Evolutionary conservation across 805 yeast species (phyloP).

Genomic region (Metschnikowia proteae): DNA sequence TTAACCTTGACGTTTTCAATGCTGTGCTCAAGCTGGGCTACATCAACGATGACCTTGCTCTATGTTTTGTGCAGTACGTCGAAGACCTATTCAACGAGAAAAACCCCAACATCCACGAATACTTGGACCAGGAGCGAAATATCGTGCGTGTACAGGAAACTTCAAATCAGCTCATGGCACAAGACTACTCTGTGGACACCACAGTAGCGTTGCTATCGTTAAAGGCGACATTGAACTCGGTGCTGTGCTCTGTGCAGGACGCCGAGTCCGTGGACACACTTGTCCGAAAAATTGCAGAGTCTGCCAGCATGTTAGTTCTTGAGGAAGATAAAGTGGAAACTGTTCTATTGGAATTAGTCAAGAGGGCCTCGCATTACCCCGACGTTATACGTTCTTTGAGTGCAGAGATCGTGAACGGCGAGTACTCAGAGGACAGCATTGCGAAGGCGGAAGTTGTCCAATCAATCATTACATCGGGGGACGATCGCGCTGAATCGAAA

Average conservation of each 20-base stretch:
- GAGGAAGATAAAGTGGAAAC: neutral
- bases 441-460: neutral
- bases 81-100: constrained; percentile 26
- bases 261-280: constrained; percentile 1
- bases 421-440: neutral
- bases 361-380: neutral
- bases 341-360: neutral
- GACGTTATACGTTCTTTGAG: neutral
- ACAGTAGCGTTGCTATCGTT: constrained; percentile 21
- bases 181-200: constrained; percentile 1
- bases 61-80: constrained; percentile 22
- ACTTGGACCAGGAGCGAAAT: constrained; percentile 27
- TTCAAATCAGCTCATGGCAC: neutral
- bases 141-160: constrained; percentile 13
- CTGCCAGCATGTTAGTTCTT: neutral
- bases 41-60: constrained; percentile 22
- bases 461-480: neutral
- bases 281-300: neutral
- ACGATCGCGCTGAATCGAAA: neutral
- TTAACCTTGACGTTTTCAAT: constrained; percentile 17
- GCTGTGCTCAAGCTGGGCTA: constrained; percentile 6
- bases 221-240: constrained; percentile 22
- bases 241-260: constrained; percentile 8
- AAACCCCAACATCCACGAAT: constrained; percentile 36
- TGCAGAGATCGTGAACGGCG: neutral